Evolutionary conservation across 2,329 filamentous ascomycete genomes (phyloP), one percentile per base, ranked within the genome.

Genomic region (Volutella citrinella): DNA sequence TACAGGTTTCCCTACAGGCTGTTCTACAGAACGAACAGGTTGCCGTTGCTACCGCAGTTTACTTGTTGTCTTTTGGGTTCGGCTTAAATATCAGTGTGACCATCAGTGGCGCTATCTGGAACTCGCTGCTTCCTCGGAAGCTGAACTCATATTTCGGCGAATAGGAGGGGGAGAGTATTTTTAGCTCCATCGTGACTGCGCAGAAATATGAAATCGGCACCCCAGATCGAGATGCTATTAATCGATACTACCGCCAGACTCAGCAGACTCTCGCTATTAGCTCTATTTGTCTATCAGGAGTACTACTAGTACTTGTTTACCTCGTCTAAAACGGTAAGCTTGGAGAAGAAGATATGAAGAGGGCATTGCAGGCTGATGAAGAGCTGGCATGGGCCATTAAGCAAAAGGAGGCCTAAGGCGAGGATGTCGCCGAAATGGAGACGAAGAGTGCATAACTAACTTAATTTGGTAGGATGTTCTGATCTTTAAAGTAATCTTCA

Each of bases 321-420:
- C 10, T 46, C 1, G 23, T 38, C 6, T 24, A 22, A 0, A 46
- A 46, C 10, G 40, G 47, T 1, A 42, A 47, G 15, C 13, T 46
- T 2, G 37, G 37, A 5, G 44, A 8, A 2, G 44, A 46, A 9
- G 44, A 46, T 12, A 27, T 31, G 5, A 46, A 45, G 27, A 38
- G 44, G 10, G 36, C 44, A 1, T 25, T 17, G 0, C 32, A 45
- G 19, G 44, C 44, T 12, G 44, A 46, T 15, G 34, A 46, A 11
- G 40, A 46, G 7, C 17, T 46, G 11, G 40, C 44, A 2, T 46
- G 44, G 44, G 44, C 44, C 8, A 35, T 46, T 0, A 46, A 46
- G 21, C 30, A 47, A 2, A 38, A 42, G 12, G 36, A 46, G 29
- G 12, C 16, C 0, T 28, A 46, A n/a, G n/a, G n/a, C n/a, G n/a